Evolutionary conservation across 805 yeast genomes (phyloP), one percentile per base, ranked within the genome.

Genomic region (Nakazawaea holstii): DNA sequence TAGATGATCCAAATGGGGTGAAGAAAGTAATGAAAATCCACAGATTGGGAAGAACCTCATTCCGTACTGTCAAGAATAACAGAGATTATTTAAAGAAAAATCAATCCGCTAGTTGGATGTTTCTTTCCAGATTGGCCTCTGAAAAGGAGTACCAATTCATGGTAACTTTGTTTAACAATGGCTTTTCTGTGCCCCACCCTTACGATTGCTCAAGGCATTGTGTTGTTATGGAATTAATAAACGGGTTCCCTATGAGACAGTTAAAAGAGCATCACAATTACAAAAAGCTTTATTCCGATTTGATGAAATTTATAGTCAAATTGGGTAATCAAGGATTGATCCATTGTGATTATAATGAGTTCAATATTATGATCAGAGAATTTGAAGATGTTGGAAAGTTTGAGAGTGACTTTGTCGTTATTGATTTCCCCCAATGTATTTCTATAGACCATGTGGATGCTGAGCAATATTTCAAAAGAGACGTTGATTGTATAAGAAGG

Each of bases 361-460:
- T 94, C 66, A 94, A 94, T 64, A 89, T 94, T 55, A 88, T 94
- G 77, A 82, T 89, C 29, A 73, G 86, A 36, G 85, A 85, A 52
- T 72, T 77, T 30, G 78, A 76, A 39, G 76, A 73, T 15, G 67
- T 68, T 14, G 70, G 62, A 36, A 59, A 72, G 15, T 68, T 67
- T 49, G 87, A 82, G 47, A 67, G 69, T 38, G 94, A 87, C 43
- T 88, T 90, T 58, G 84, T 91, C 17, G 96, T 94, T 27, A 92
- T 94, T 58, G 99, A 94, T 73, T 94, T 94, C 73, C 99, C 99
- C 3, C 99, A 94, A 67, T 92, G 97, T 79, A 86, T 94, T 14
- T 88, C 97, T 20, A 87, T 87, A 40, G 91, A 86, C 54, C 99
- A 94, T 61, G 74, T 72, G 3, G 97, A 94, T 62, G 97, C 98